Evolutionary conservation across 805 yeast genomes (phyloP), one percentile per base, ranked within the genome.

Genomic region (Teunomyces cretensis): DNA sequence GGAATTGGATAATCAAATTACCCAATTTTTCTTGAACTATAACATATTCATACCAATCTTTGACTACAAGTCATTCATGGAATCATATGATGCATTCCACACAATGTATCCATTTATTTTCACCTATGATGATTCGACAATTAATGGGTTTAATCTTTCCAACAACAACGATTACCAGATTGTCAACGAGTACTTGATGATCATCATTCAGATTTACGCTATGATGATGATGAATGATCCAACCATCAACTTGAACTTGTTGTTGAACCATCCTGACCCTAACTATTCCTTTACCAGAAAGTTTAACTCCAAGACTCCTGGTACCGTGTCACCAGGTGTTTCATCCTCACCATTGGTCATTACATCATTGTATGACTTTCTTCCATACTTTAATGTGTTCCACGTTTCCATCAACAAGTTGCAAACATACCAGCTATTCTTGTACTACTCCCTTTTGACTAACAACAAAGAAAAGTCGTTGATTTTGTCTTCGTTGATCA

Each of bases 31-130:
- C 53, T 64, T 77, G 47, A 74, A 77, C 56, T 76, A 75, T 56
- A 79, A 79, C 60, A 71, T 74, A 16, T 69, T 79, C 47, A 70
- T 79, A 19, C 84, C 84, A 3, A 74, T 79, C 7, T 70, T 79
- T 49, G 83, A 79, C 52, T 78, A 75, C 51, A 76, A 73, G 39
- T 61, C 68, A 30, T 79, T 79, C 50, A 79, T 78, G 73, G 74
- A 72, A 52, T 72, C 74, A 41, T 79, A 79, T 39, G 74, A 71
- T 37, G 74, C 70, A 6, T 70, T 72, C 48, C 77, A 72, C 47
- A 71, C 75, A 6, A 70, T 71, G 76, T 72, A 71, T 44, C 77
- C 77, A 7, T 72, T 72, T 44, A 72, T 72, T 57, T 72, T 72
- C 53, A 72, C 76, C 1, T 72, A 72, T 47, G 75, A 71, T 43